phyloP scores from a whole-genome alignment of 768 basidiomycete genomes.

The Arthromyces matolae region DNA sequence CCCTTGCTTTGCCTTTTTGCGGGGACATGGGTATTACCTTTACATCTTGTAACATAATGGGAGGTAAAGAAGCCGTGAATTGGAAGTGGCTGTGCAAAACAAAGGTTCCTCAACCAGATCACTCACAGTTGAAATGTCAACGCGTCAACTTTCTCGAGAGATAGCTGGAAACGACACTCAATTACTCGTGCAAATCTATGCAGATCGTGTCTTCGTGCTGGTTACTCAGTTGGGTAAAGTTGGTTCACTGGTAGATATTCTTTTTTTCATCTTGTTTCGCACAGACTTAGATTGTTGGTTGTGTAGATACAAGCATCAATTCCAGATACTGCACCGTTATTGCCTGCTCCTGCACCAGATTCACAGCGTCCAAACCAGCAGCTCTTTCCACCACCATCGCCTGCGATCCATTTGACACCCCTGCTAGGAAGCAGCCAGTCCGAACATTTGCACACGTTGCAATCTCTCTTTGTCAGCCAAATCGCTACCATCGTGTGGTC shows the following conservation, averaged over 20 bases:
- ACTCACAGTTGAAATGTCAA: constrained; percentile 24
- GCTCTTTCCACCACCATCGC: constrained; percentile 55
- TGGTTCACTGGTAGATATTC: constrained; percentile 65
- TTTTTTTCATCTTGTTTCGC: constrained; percentile 1
- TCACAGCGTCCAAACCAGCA: constrained; percentile 28
- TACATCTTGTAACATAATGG: constrained; percentile 17
- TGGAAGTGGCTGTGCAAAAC: constrained; percentile 16
- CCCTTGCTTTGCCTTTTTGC: constrained; percentile 52
- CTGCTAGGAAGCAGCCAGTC: constrained; percentile 75
- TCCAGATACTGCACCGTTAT: constrained; percentile 57
- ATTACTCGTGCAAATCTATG: constrained; percentile 72
- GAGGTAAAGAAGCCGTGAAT: not conserved
- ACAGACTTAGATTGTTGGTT: too few species aligned
- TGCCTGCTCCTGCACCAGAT: constrained; percentile 35
- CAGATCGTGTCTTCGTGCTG: constrained; percentile 80
- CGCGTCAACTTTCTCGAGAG: constrained; percentile 47
- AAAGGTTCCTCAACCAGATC: not conserved
- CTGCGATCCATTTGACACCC: constrained; percentile 72
- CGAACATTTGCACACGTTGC: constrained; percentile 62
- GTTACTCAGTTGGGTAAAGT: constrained; percentile 91
- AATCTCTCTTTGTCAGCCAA: constrained; percentile 82
- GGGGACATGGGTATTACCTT: constrained; percentile 32
- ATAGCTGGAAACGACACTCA: constrained; percentile 65
- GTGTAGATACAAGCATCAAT: constrained; percentile 77
- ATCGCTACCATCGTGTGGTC: constrained; percentile 84